These are phyloP conservation scores for Ilex asprella DNA, from an alignment of 257 asterid genomes.

Conservation along the genomic window DNA sequence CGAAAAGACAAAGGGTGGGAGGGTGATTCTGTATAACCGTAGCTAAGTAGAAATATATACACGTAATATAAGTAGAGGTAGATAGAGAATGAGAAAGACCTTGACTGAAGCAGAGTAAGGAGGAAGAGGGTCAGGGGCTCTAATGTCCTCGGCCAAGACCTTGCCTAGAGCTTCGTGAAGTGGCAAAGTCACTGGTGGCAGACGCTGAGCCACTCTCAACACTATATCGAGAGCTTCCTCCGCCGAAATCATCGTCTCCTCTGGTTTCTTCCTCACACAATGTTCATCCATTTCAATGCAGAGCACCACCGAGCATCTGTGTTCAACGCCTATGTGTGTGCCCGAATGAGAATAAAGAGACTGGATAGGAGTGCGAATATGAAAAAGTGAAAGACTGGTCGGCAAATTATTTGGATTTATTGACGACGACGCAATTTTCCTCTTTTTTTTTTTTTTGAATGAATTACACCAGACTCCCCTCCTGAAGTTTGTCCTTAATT, in stretches of 20 bases:
- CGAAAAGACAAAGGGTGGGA: neutral
- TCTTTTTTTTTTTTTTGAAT: too few species aligned
- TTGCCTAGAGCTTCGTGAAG: slow-evolving; percentile 61
- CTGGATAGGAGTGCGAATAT: too few species aligned
- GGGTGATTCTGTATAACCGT: neutral
- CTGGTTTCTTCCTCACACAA: neutral
- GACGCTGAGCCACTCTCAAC: slow-evolving; percentile 45
- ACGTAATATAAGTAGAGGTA: neutral
- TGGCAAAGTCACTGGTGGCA: slow-evolving; percentile 58
- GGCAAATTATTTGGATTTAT: too few species aligned
- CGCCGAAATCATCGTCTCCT: slow-evolving; percentile 34
- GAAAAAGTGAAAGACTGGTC: too few species aligned
- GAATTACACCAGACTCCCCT: too few species aligned
- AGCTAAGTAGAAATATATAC: neutral
- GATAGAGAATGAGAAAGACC: slow-evolving; percentile 26
- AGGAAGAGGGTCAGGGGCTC: slow-evolving; percentile 90
- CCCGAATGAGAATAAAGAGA: too few species aligned
- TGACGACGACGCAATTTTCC: too few species aligned
- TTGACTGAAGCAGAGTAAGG: slow-evolving; percentile 93
- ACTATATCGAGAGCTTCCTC: slow-evolving; percentile 65
- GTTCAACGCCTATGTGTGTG: too few species aligned
- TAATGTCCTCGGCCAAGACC: slow-evolving; percentile 71
- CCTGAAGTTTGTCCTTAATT: too few species aligned
- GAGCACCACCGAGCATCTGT: too few species aligned
- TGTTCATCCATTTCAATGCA: too few species aligned